A percentile compares a stretch with the other conserved stretches of the same genome.
Conservation (phyloP, 768 basidiomycete species). For the Amanita rubescens region DNA sequence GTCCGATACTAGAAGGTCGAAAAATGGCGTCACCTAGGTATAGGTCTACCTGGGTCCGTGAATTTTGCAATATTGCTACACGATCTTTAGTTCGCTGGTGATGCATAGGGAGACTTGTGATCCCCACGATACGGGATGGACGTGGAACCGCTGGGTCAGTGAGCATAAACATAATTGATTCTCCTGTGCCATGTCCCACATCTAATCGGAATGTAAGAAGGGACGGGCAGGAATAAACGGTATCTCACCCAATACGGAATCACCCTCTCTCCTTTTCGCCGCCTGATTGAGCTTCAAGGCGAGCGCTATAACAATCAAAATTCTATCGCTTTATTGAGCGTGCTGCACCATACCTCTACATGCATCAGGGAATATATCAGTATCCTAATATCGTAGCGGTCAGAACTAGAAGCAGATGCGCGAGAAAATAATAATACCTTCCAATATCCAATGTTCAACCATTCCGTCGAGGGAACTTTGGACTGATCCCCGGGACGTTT, state of each 20-base stretch:
- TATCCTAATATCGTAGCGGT: too few relatives aligned
- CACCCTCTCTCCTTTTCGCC: constrained; percentile 32
- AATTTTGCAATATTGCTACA: constrained; percentile 22
- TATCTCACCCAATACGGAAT: constrained; percentile 46
- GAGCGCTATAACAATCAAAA: constrained; percentile 25
- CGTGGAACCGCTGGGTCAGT: constrained; percentile 36
- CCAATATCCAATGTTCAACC: constrained; percentile 72
- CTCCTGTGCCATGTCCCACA: constrained; percentile 63
- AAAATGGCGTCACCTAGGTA: constrained; percentile 47
- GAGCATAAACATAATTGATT: constrained; percentile 52
- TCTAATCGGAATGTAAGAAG: constrained; percentile 28
- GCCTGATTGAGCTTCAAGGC: constrained; percentile 43
- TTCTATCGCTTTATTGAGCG: too few relatives aligned
- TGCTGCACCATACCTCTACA: too few relatives aligned
- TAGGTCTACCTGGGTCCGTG: constrained; percentile 28
- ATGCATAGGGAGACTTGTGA: constrained; percentile 48
- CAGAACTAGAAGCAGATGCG: too few relatives aligned
- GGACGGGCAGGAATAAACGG: neutral
- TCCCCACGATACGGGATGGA: constrained; percentile 43
- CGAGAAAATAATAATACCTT: constrained; percentile 29
- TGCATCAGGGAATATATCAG: too few relatives aligned
- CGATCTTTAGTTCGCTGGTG: constrained; percentile 38
- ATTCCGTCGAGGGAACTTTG: constrained; percentile 45
- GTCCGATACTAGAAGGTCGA: constrained; percentile 18
- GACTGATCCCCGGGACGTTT: too few relatives aligned